Evolutionary conservation across 106 monocot genomes (phyloP).

Genomic region (Acorus calamus): DNA sequence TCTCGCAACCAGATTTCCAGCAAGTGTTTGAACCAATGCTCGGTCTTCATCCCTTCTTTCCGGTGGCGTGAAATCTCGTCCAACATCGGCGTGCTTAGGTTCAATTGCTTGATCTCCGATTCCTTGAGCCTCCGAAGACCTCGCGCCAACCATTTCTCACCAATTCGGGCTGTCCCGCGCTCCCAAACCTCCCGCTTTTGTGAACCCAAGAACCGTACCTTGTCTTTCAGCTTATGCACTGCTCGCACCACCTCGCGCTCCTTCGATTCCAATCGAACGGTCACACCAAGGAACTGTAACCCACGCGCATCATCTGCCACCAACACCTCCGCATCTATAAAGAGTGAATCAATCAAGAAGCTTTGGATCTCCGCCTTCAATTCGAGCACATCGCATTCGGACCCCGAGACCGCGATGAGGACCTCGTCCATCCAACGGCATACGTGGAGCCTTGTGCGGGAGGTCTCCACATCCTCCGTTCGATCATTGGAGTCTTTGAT

Average conservation of each 20-base stretch:
- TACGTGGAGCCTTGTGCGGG: slow-evolving; percentile 32
- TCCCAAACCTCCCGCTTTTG: slow-evolving; percentile 81
- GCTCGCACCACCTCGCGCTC: slow-evolving; percentile 37
- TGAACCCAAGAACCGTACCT: slow-evolving; percentile 56
- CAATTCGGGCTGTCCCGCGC: slow-evolving; percentile 53
- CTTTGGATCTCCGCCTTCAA: slow-evolving; percentile 48
- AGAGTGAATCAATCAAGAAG: slow-evolving; percentile 46
- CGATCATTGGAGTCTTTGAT: slow-evolving; percentile 23
- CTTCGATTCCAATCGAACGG: slow-evolving; percentile 21
- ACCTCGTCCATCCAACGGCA: slow-evolving; percentile 96
- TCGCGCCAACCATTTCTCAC: slow-evolving; percentile 85
- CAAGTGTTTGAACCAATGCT: slow-evolving; percentile 84
- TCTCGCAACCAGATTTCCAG: slow-evolving; percentile 87
- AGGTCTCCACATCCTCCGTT: slow-evolving; percentile 4
- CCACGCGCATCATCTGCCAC: slow-evolving; percentile 13
- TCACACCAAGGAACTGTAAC: slow-evolving; percentile 68
- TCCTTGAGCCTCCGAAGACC: slow-evolving; percentile 82
- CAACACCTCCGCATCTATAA: slow-evolving; percentile 33
- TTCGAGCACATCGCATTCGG: slow-evolving; percentile 42
- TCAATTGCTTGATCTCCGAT: slow-evolving; percentile 76
- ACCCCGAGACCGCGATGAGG: slow-evolving; percentile 62
- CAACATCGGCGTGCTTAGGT: slow-evolving; percentile 69
- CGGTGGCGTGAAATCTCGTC: slow-evolving; percentile 68
- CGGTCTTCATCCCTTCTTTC: slow-evolving; percentile 94
- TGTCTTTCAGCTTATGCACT: slow-evolving; percentile 90